phyloP scores from a whole-genome alignment of 495 filamentous ascomycete species.

The Neurospora sp. region DNA sequence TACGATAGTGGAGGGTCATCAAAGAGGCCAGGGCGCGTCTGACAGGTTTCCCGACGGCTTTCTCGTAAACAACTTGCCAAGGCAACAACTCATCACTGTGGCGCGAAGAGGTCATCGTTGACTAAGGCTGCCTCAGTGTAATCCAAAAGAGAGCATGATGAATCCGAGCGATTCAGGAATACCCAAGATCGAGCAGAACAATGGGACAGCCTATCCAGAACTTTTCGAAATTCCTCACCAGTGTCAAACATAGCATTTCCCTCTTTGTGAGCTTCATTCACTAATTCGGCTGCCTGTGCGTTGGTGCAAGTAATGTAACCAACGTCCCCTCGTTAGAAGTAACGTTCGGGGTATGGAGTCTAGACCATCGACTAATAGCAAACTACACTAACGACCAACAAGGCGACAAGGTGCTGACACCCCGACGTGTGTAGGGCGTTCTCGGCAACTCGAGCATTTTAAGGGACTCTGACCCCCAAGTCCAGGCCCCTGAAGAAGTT shows the following conservation, averaged over 20 bases:
- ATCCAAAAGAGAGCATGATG: neutral
- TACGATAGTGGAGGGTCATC: neutral
- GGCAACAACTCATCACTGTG: neutral
- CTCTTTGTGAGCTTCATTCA: neutral
- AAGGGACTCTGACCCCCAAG: neutral
- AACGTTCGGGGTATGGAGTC: too few relatives aligned
- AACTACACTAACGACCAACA: neutral
- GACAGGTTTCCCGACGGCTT: neutral
- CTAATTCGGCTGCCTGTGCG: neutral
- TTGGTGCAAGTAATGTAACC: neutral
- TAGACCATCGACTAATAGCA: neutral
- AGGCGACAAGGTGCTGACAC: neutral
- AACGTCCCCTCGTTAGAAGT: neutral
- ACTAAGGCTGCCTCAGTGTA: neutral
- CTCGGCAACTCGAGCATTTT: neutral
- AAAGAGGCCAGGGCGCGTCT: neutral
- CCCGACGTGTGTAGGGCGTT: neutral
- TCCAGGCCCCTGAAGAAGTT: neutral
- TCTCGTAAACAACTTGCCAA: neutral
- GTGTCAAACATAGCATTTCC: neutral
- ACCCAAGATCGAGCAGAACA: neutral
- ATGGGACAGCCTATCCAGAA: neutral
- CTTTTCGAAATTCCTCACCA: neutral
- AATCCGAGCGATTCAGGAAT: neutral
- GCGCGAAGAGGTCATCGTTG: neutral